A percentile compares a stretch with the other conserved stretches of the same genome.
Conservation (phyloP, 2,329 filamentous ascomycete species). For the Ambrosiella beaveri region DNA sequence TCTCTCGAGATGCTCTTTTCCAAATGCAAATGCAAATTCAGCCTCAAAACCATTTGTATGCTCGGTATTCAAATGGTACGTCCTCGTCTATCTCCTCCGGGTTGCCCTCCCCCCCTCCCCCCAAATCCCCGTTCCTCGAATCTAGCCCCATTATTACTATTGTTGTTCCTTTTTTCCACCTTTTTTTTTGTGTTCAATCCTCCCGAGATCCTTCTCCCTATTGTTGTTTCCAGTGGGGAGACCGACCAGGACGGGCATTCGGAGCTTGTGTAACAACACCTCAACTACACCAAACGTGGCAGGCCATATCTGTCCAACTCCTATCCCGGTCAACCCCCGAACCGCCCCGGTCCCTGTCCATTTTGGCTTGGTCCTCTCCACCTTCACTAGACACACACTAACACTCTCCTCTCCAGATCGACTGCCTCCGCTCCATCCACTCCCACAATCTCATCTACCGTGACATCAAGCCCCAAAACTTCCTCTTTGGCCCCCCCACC, state of each 20-base stretch:
- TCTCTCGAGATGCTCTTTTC: slow-evolving; percentile 11
- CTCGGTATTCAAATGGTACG: slow-evolving; percentile 11
- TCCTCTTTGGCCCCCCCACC: slow-evolving; percentile 36
- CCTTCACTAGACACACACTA: not conserved
- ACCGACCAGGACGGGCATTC: not conserved
- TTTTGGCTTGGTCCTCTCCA: not conserved
- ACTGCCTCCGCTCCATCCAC: slow-evolving; percentile 9
- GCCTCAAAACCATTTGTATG: slow-evolving; percentile 9
- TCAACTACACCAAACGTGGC: too few species aligned
- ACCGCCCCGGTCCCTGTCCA: not conserved
- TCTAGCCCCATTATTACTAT: not conserved
- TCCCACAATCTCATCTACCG: slow-evolving; percentile 62
- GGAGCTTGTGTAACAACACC: not conserved
- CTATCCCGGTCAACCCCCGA: not conserved
- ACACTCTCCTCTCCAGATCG: not conserved
- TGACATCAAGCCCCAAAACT: slow-evolving; percentile 81
- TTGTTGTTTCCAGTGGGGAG: not conserved
- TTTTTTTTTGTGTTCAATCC: not conserved
- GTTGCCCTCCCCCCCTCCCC: too few species aligned
- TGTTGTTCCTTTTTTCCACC: not conserved
- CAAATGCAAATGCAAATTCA: slow-evolving; percentile 9
- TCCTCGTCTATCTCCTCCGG: not conserved
- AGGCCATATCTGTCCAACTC: too few species aligned
- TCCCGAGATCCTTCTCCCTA: not conserved
- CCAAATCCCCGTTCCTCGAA: too few species aligned